phyloP scores from a whole-genome alignment of 176 grass and related monocot species.

The Ananas comosus region DNA sequence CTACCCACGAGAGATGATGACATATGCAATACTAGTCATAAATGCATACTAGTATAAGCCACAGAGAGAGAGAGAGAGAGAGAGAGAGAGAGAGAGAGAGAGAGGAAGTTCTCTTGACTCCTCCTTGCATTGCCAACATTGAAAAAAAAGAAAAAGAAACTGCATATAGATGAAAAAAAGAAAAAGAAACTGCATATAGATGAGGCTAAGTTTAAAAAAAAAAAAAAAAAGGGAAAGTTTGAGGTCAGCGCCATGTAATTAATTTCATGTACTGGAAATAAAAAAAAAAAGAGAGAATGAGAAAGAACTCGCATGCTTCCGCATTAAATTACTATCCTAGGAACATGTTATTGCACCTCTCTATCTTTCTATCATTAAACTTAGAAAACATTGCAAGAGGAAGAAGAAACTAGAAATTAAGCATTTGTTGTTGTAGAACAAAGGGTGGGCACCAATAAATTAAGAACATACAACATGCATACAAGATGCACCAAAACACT shows the following conservation, averaged over 20 bases:
- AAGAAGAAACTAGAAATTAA: too few relatives aligned
- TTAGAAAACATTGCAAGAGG: too few relatives aligned
- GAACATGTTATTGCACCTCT: neutral
- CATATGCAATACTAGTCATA: constrained; percentile 8
- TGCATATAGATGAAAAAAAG: neutral
- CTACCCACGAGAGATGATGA: constrained; percentile 4
- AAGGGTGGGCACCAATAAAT: too few relatives aligned
- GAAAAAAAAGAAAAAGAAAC: neutral
- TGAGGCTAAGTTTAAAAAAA: neutral
- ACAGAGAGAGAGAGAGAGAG: neutral
- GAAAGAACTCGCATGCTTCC: neutral
- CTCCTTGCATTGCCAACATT: too few relatives aligned
- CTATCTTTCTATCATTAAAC: too few relatives aligned
- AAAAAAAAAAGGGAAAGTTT: neutral
- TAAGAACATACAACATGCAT: too few relatives aligned
- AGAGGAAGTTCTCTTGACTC: neutral
- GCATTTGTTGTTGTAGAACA: too few relatives aligned
- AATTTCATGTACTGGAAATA: neutral
- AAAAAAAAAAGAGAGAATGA: neutral
- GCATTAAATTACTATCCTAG: neutral
- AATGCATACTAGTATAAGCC: constrained; percentile 3
- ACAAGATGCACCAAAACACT: too few relatives aligned
- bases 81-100: neutral
- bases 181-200: constrained; percentile 4
- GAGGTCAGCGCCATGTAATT: constrained; percentile 7